Evolutionary conservation across 2,329 filamentous ascomycete species (phyloP).

Genomic region (Aspergillus sp.): DNA sequence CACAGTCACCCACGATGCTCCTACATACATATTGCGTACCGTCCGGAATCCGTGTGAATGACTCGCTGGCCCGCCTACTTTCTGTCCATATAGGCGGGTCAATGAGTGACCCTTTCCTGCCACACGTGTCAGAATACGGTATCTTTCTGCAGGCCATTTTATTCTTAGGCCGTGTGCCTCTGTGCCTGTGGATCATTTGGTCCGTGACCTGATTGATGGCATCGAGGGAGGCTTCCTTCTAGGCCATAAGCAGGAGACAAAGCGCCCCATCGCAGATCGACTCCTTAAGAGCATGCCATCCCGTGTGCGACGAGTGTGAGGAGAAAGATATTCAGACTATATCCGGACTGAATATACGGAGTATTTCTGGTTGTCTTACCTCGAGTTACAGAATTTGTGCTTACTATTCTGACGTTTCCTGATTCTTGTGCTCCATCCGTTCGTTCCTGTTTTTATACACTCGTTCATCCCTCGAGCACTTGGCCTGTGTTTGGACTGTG

Average conservation of each 20-base stretch:
- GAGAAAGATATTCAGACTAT: conserved; percentile 6
- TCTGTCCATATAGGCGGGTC: no score
- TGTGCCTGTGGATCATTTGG: conserved; percentile 10
- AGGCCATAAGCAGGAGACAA: conserved; percentile 1
- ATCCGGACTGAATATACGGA: conserved; percentile 1
- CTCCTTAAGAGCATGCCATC: conserved; percentile 11
- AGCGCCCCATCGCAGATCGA: conserved; percentile 11
- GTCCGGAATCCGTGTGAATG: background rate
- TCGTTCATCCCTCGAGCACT: background rate
- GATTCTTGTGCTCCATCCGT: background rate
- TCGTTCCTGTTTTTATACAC: background rate
- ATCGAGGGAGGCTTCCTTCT: conserved; percentile 13
- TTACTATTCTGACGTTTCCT: background rate
- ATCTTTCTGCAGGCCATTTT: background rate
- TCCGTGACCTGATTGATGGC: conserved; percentile 10
- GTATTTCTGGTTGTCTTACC: background rate
- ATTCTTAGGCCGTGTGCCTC: conserved; percentile 2
- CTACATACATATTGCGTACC: background rate
- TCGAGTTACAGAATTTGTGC: background rate
- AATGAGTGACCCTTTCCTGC: conserved; percentile 1
- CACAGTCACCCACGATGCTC: background rate
- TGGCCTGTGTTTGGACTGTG: no score
- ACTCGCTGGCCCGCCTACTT: no score
- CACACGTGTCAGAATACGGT: conserved; percentile 17
- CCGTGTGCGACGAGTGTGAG: conserved; percentile 6